A percentile compares a stretch with the other conserved stretches of the same genome.
These are phyloP conservation scores for Ascochyta clinopodiicola DNA, from an alignment of 2,329 filamentous ascomycete genomes.

Conservation along the genomic window DNA sequence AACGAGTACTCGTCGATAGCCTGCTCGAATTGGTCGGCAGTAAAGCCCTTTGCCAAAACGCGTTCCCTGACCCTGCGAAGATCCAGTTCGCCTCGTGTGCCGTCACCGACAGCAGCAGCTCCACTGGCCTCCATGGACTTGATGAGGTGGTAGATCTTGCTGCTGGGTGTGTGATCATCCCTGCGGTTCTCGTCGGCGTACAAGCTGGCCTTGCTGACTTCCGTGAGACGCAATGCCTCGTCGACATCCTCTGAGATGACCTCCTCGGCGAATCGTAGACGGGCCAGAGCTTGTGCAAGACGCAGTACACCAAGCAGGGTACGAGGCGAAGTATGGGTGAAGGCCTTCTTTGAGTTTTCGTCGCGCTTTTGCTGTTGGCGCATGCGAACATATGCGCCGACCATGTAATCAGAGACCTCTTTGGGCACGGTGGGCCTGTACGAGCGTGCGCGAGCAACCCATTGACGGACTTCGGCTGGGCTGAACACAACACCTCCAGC, in stretches of 20 bases:
- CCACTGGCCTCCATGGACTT: slow-evolving; percentile 85
- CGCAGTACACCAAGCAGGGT: slow-evolving; percentile 92
- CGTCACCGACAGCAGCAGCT: slow-evolving; percentile 78
- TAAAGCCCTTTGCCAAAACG: slow-evolving; percentile 95
- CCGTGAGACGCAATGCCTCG: slow-evolving; percentile 87
- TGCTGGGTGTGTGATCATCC: slow-evolving; percentile 79
- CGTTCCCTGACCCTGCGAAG: slow-evolving; percentile 88
- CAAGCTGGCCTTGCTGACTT: slow-evolving; percentile 91
- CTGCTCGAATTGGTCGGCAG: slow-evolving; percentile 85
- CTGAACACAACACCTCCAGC: slow-evolving; percentile 78
- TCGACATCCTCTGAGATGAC: slow-evolving; percentile 94
- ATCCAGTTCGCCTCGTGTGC: slow-evolving; percentile 75
- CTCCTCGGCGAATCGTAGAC: slow-evolving; percentile 83
- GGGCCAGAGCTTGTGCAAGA: slow-evolving; percentile 90
- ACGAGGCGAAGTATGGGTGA: slow-evolving; percentile 91
- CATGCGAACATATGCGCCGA: slow-evolving; percentile 94
- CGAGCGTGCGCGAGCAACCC: slow-evolving; percentile 89
- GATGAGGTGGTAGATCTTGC: slow-evolving; percentile 94
- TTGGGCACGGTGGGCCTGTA: slow-evolving; percentile 87
- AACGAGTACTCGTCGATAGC: slow-evolving; percentile 88
- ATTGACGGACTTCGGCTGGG: slow-evolving; percentile 92
- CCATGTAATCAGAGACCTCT: slow-evolving; percentile 91
- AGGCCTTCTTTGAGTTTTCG: slow-evolving; percentile 89
- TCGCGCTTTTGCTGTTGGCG: slow-evolving; percentile 90
- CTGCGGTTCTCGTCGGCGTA: slow-evolving; percentile 68